phyloP scores from a whole-genome alignment of 2,329 filamentous ascomycete species.

The Claviceps maximensis region DNA sequence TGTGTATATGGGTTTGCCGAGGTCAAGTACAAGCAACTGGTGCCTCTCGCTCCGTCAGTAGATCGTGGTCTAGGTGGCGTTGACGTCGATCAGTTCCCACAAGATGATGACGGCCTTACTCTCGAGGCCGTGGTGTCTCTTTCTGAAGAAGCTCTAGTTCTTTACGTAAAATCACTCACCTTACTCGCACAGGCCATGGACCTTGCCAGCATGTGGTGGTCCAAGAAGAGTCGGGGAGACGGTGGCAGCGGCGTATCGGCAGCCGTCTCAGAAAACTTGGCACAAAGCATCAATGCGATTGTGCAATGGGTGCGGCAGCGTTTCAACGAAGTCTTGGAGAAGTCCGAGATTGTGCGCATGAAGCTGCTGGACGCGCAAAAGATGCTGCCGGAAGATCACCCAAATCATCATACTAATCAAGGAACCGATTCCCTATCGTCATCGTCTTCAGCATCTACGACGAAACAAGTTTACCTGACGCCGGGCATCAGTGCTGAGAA shows the following conservation, averaged over 20 bases:
- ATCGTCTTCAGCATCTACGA: constrained; percentile 46
- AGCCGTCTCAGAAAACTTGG: constrained; percentile 34
- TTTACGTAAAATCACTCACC: constrained; percentile 89
- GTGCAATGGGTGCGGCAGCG: constrained; percentile 90
- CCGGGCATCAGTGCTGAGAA: constrained; percentile 89
- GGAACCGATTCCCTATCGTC: constrained; percentile 43
- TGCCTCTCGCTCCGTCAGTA: constrained; percentile 70
- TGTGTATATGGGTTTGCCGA: constrained; percentile 97
- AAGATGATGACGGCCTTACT: constrained; percentile 65
- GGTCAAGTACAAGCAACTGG: constrained; percentile 96
- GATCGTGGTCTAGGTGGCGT: constrained; percentile 56
- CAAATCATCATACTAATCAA: constrained; percentile 72
- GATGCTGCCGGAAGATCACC: constrained; percentile 70
- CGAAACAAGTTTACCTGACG: constrained; percentile 71
- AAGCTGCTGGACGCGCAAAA: constrained; percentile 80
- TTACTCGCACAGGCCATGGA: constrained; percentile 92
- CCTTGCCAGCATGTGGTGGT: constrained; percentile 87
- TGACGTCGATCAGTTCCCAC: constrained; percentile 36
- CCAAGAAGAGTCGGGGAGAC: constrained; percentile 58
- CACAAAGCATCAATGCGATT: constrained; percentile 72
- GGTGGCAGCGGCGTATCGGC: constrained; percentile 26
- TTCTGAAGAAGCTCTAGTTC: constrained; percentile 85
- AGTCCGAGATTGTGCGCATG: constrained; percentile 84
- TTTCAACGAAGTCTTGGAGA: constrained; percentile 95
- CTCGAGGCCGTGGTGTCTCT: constrained; percentile 73